These are phyloP conservation scores for Gossypium gossypioides DNA, from an alignment of 441 rosid genomes.

Conservation along the genomic window DNA sequence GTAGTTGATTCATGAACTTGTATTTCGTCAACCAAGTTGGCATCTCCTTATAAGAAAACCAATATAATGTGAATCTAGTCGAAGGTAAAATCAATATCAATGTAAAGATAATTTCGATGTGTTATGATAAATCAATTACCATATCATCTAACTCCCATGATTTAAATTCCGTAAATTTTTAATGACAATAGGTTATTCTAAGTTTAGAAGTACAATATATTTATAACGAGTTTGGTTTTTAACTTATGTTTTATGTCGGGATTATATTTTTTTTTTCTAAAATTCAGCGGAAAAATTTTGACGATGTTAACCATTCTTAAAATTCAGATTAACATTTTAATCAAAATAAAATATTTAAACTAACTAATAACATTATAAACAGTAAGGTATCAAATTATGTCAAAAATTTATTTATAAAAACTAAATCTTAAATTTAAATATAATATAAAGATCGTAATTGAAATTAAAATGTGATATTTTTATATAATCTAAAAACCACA, in stretches of 20 bases:
- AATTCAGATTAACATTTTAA: too few species aligned
- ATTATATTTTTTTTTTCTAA: too few species aligned
- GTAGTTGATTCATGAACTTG: neutral
- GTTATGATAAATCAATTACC: too few species aligned
- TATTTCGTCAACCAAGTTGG: neutral
- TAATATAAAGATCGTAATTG: neutral
- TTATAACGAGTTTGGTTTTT: neutral
- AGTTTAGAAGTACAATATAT: too few species aligned
- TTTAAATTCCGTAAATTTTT: neutral
- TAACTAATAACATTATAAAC: neutral
- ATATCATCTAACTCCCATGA: neutral
- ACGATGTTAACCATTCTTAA: neutral
- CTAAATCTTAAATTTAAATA: neutral
- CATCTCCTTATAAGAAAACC: too few species aligned
- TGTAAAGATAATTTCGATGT: neutral
- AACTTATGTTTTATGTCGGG: neutral
- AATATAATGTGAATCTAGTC: neutral
- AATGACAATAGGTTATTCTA: neutral
- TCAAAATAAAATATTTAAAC: too few species aligned
- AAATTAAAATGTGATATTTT: neutral
- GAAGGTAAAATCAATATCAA: neutral
- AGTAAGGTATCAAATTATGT: neutral
- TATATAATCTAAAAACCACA: neutral
- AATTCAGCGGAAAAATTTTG: neutral
- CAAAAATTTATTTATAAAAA: too few species aligned